Evolutionary conservation across 345 rosid species (phyloP), one percentile per base, ranked within the genome.

Genomic region (Euphorbia tirucalli): DNA sequence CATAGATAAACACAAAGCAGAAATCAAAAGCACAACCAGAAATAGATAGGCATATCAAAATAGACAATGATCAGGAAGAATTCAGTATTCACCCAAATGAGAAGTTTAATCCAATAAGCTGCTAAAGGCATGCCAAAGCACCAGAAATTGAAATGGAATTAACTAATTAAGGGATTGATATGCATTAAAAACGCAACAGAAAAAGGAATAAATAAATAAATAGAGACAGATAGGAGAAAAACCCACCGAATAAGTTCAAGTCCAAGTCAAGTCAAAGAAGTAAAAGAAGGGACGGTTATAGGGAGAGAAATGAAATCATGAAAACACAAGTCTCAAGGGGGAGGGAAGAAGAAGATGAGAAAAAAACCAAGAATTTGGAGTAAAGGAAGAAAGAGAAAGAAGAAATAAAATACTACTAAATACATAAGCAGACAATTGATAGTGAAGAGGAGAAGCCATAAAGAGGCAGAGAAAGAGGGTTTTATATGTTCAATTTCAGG

Each of bases 351-450:
- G 54, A 64, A 61, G 70, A 62, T 21, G 61, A 31, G 49, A 61
- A 72, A 24, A 27, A 77, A 62, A 52, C 75, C 77, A 62, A 79
- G 78, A 67, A 64, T 58, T 65, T 44, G 80, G 73, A 76, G 70
- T 69, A 49, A 76, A 75, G 68, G 79, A 79, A 61, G 87, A 75
- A 71, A 64, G 85, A 82, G 77, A 61, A 46, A 61, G 24, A 21
- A 46, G 66, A 49, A 22, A 16, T 31, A 11, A 37, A n/a, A 22
- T 15, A 56, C 18, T 27, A 15, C 15, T 59, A 46, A 63, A 54
- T 21, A 35, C 27, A 62, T 13, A 37, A 61, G 61, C 8, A 14
- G 25, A 59, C 15, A 27, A 70, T 6, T 30, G 41, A 41, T 27
- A 31, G 44, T 69, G 67, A 32, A 15, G 71, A 43, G 14, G 66